phyloP scores from a whole-genome alignment of 2,329 filamentous ascomycete species.

The Neobulgaria alba region DNA sequence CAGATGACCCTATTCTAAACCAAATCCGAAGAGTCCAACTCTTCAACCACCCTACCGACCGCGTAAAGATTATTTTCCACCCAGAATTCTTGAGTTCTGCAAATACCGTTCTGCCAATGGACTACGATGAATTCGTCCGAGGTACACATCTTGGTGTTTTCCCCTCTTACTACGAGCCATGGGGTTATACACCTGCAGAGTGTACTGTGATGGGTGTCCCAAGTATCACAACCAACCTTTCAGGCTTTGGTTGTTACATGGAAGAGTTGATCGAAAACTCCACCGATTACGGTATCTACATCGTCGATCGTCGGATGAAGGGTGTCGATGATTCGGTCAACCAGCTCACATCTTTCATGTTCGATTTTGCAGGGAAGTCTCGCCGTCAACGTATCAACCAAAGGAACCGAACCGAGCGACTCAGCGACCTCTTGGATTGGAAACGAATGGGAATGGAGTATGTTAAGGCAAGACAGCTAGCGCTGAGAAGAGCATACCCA shows the following conservation, averaged over 20 bases:
- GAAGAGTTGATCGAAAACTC: conserved; percentile 98
- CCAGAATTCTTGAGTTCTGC: conserved; percentile 94
- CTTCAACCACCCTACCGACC: conserved; percentile 90
- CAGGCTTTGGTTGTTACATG: conserved; percentile 98
- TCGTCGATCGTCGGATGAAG: conserved; percentile 91
- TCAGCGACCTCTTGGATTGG: conserved; percentile 95
- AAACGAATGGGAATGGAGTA: conserved; percentile 99
- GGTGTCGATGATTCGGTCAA: conserved; percentile 96
- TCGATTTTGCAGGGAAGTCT: conserved; percentile 87
- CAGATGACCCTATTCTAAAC: conserved; percentile 88
- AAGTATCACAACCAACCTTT: conserved; percentile 95
- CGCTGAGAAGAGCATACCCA: conserved; percentile 85
- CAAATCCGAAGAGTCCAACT: conserved; percentile 93
- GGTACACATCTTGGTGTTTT: conserved; percentile 95
- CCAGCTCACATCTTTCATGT: conserved; percentile 87
- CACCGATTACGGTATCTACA: conserved; percentile 97
- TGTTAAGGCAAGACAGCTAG: conserved; percentile 91
- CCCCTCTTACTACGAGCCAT: conserved; percentile 96
- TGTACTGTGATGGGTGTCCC: conserved; percentile 99
- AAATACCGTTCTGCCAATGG: conserved; percentile 88
- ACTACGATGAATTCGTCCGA: conserved; percentile 97
- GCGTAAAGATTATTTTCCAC: conserved; percentile 97
- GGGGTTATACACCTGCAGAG: conserved; percentile 97
- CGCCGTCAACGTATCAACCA: conserved; percentile 97
- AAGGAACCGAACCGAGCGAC: conserved; percentile 87